Conservation (phyloP, 2,329 filamentous ascomycete species). For the Ampelomyces quisqualis region DNA sequence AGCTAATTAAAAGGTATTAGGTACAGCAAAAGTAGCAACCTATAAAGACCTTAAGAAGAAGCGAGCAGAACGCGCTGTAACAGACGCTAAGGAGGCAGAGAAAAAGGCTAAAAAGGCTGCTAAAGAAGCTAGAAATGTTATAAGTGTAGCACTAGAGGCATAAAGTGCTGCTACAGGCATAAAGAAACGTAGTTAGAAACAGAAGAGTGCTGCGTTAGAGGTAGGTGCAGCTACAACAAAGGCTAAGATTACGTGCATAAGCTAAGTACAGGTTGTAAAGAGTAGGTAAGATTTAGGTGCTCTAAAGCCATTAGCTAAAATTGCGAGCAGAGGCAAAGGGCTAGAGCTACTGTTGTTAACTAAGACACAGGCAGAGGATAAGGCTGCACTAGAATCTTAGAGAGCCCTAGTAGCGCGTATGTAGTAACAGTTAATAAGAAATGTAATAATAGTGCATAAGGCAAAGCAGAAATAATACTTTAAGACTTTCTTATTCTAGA, state of each 20-base stretch:
- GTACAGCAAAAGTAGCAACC: slow-evolving; percentile 7
- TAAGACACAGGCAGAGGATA: slow-evolving; percentile 1
- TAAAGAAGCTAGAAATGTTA: slow-evolving; percentile 7
- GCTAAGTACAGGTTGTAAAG: slow-evolving; percentile 2
- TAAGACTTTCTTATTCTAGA: too few species aligned
- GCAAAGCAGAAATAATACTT: slow-evolving; percentile 3
- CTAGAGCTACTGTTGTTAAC: neutral
- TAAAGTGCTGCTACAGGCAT: slow-evolving; percentile 6
- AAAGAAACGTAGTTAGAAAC: slow-evolving; percentile 6
- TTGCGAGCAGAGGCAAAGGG: slow-evolving; percentile 1
- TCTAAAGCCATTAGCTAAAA: neutral
- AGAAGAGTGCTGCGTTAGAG: slow-evolving; percentile 10
- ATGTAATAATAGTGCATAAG: slow-evolving; percentile 1
- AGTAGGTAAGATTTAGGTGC: slow-evolving; percentile 3
- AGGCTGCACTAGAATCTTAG: slow-evolving; percentile 5
- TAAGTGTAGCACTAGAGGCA: slow-evolving; percentile 7
- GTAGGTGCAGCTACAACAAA: slow-evolving; percentile 6
- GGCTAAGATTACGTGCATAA: slow-evolving; percentile 7
- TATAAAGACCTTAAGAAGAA: slow-evolving; percentile 9
- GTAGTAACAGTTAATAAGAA: slow-evolving; percentile 6
- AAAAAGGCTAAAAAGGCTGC: slow-evolving; percentile 1
- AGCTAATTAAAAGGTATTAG: slow-evolving; percentile 5
- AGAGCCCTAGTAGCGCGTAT: slow-evolving; percentile 9
- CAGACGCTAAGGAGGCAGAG: slow-evolving; percentile 4
- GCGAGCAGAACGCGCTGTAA: slow-evolving; percentile 9